Conservation (phyloP, 805 yeast species). For the Millerozyma acaciae region DNA sequence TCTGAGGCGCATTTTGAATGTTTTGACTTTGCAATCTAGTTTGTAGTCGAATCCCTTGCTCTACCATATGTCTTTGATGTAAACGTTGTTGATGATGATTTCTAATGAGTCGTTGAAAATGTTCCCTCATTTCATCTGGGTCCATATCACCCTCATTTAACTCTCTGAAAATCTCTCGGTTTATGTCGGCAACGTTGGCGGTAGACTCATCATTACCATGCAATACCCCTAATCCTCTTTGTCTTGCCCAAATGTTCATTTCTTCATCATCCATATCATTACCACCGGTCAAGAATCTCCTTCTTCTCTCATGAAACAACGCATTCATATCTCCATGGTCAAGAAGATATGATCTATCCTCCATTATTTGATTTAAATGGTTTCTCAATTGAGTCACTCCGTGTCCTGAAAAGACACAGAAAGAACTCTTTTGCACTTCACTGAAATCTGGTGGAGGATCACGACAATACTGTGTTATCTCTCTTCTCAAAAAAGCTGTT, state of each 20-base stretch:
- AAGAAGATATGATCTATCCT: slow-evolving; percentile 28
- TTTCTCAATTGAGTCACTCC: slow-evolving; percentile 78
- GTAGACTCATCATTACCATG: slow-evolving; percentile 11
- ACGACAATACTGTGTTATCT: slow-evolving; percentile 82
- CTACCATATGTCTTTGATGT: slow-evolving; percentile 6
- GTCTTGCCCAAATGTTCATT: slow-evolving; percentile 23
- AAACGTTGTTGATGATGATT: slow-evolving; percentile 25
- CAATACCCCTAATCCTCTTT: slow-evolving; percentile 27
- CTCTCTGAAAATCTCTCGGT: slow-evolving; percentile 29
- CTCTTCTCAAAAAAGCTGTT: slow-evolving; percentile 79
- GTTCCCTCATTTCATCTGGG: slow-evolving; percentile 32
- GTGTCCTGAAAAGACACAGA: slow-evolving; percentile 90
- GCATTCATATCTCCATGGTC: slow-evolving; percentile 31
- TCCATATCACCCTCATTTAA: slow-evolving; percentile 26
- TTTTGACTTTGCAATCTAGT: slow-evolving; percentile 2
- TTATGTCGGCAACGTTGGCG: slow-evolving; percentile 23
- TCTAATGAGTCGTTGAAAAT: slow-evolving; percentile 26
- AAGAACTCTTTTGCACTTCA: slow-evolving; percentile 75
- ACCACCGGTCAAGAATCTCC: slow-evolving; percentile 19
- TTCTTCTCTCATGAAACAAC: slow-evolving; percentile 25
- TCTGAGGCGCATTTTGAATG: slow-evolving; percentile 35
- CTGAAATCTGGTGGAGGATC: slow-evolving; percentile 91
- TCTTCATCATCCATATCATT: slow-evolving; percentile 20
- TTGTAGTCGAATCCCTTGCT: slow-evolving; percentile 4
- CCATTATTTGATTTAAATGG: slow-evolving; percentile 51